A percentile compares a stretch with the other conserved stretches of the same genome.
These are phyloP conservation scores for Monoraphidium neglectum DNA, from an alignment of 139 green algal species.

Conservation along the genomic window DNA sequence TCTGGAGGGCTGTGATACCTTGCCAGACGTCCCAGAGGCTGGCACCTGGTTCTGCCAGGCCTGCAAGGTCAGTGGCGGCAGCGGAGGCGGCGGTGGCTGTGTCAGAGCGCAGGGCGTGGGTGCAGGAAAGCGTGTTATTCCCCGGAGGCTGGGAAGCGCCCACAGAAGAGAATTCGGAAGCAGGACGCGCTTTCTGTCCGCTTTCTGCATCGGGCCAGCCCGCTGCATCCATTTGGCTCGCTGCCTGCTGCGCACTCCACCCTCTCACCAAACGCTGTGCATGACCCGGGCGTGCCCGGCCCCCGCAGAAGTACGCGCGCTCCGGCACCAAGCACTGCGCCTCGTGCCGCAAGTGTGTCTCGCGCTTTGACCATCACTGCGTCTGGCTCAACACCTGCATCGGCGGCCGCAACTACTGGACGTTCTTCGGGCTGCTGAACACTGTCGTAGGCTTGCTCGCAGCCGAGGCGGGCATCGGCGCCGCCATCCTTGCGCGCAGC, in stretches of 20 bases:
- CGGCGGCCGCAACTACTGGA: conserved; percentile 52
- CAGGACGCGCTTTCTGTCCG: neutral
- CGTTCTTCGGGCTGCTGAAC: conserved; percentile 24
- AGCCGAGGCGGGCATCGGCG: neutral
- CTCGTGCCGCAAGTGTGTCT: conserved; percentile 62
- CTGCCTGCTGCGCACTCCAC: neutral
- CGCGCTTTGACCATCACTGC: conserved; percentile 79
- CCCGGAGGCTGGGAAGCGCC: neutral
- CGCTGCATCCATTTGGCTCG: no score
- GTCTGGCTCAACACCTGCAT: conserved; percentile 83
- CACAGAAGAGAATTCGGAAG: neutral
- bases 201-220: neutral
- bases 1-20: no score
- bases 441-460: conserved; percentile 20
- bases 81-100: no score
- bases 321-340: conserved; percentile 30
- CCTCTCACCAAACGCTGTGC: no score
- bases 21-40: no score
- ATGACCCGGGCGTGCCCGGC: no score
- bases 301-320: conserved; percentile 9
- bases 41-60: no score
- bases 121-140: neutral
- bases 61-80: no score
- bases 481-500: neutral
- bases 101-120: no score